Evolutionary conservation across 1,284 basidiomycete species (phyloP).

Genomic region (Agaricales sp.): DNA sequence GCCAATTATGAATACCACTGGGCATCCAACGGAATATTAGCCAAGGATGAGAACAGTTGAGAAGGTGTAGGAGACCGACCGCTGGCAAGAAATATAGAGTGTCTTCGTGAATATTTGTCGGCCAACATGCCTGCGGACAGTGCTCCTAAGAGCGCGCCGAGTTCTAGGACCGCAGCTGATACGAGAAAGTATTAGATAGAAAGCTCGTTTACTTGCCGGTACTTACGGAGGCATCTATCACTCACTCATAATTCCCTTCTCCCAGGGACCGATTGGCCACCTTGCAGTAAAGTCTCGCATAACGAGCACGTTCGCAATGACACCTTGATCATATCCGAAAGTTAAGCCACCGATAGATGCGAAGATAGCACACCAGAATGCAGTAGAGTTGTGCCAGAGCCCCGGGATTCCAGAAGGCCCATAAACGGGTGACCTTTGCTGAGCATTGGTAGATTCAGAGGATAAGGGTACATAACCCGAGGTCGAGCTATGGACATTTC

Average conservation of each 20-base stretch:
- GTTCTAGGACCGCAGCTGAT: constrained; percentile 66
- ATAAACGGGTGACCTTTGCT: no score
- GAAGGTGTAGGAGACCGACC: no score
- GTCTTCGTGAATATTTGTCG: constrained; percentile 55
- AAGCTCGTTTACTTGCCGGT: not conserved
- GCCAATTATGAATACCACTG: constrained; percentile 65
- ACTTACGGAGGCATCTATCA: constrained; percentile 11
- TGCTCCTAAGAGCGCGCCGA: constrained; percentile 67
- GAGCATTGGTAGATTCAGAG: no score
- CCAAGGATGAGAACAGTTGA: constrained; percentile 1
- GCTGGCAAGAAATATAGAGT: constrained; percentile 59
- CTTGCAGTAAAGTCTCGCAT: constrained; percentile 62
- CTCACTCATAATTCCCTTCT: constrained; percentile 69
- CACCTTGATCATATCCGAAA: constrained; percentile 73
- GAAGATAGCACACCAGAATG: constrained; percentile 54
- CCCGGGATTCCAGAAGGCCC: constrained; percentile 56
- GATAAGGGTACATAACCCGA: no score
- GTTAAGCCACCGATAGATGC: constrained; percentile 71
- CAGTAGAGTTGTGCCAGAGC: constrained; percentile 51
- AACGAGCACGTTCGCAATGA: constrained; percentile 75
- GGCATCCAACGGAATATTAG: not conserved
- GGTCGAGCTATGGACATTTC: no score
- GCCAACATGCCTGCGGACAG: constrained; percentile 55
- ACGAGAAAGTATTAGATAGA: constrained; percentile 1
- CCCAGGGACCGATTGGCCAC: constrained; percentile 60